These are phyloP conservation scores for Russula foetens DNA, from an alignment of 768 basidiomycete species.

Conservation along the genomic window DNA sequence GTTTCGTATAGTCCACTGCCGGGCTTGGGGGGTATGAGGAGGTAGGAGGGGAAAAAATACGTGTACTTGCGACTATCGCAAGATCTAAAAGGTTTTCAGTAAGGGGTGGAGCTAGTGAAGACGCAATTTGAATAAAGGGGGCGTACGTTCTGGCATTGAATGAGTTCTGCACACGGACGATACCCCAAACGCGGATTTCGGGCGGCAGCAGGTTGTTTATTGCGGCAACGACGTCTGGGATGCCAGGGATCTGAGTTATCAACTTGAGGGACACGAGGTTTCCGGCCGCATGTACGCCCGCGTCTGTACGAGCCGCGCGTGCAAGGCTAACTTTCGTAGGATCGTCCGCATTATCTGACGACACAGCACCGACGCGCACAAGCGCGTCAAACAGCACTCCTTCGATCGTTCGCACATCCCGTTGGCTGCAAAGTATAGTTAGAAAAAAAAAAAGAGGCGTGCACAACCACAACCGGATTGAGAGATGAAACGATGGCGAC, in stretches of 20 bases:
- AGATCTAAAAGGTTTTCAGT: conserved; percentile 39
- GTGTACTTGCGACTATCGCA: conserved; percentile 98
- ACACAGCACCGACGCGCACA: conserved; percentile 87
- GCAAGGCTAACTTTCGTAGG: conserved; percentile 82
- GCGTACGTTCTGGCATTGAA: conserved; percentile 71
- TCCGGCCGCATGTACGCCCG: conserved; percentile 94
- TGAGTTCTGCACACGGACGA: conserved; percentile 69
- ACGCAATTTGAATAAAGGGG: neutral
- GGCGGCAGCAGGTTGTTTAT: conserved; percentile 87
- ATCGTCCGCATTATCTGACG: conserved; percentile 86
- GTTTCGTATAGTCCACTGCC: conserved; percentile 49
- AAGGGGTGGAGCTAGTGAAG: neutral
- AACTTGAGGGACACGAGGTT: conserved; percentile 90
- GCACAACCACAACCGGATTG: too few species aligned
- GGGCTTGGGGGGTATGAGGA: conserved; percentile 85
- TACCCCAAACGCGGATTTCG: conserved; percentile 89
- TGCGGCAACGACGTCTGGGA: conserved; percentile 57
- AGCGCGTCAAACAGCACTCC: conserved; percentile 82
- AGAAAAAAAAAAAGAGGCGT: too few species aligned
- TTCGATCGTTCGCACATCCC: conserved; percentile 76
- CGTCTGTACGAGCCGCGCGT: conserved; percentile 91
- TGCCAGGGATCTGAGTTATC: conserved; percentile 68
- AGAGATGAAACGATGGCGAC: neutral
- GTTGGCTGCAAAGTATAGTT: conserved; percentile 43
- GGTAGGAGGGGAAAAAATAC: conserved; percentile 92